These are phyloP conservation scores for Sporothrix protearum DNA, from an alignment of 2,329 filamentous ascomycete species.

Conservation along the genomic window DNA sequence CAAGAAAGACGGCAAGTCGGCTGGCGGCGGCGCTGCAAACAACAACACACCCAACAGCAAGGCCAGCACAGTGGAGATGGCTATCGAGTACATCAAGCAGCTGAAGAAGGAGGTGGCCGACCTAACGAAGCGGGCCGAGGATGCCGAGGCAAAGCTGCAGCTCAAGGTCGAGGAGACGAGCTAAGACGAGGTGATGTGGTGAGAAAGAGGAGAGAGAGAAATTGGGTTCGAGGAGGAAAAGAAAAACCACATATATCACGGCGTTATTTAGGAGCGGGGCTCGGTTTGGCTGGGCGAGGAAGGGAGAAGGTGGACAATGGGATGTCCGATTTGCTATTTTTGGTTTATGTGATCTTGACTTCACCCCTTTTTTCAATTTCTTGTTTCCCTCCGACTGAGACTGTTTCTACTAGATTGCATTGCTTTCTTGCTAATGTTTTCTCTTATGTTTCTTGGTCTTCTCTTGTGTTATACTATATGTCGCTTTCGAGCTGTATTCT, in stretches of 20 bases:
- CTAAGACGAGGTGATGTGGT: not conserved
- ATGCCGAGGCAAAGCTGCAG: conserved; percentile 59
- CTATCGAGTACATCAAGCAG: conserved; percentile 90
- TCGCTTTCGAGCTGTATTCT: not conserved
- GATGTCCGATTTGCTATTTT: not conserved
- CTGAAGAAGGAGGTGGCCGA: conserved; percentile 70
- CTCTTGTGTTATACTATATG: not conserved
- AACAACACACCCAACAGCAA: conserved; percentile 71
- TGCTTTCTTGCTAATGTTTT: conserved; percentile 5
- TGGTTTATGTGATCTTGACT: not conserved
- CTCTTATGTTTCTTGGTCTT: not conserved
- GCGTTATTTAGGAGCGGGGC: not conserved
- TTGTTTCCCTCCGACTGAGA: not conserved
- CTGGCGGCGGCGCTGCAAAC: not conserved
- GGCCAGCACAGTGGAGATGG: conserved; percentile 94
- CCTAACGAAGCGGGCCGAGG: conserved; percentile 60
- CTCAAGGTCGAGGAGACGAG: conserved; percentile 16
- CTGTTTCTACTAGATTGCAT: conserved; percentile 1
- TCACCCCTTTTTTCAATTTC: not conserved
- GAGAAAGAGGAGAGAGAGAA: not conserved
- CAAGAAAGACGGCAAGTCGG: conserved; percentile 40
- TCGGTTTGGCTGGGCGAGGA: not conserved
- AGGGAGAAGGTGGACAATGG: not conserved
- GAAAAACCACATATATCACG: conserved; percentile 1
- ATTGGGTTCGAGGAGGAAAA: too few relatives aligned